A percentile compares a stretch with the other conserved stretches of the same genome.
phyloP scores from a whole-genome alignment of 2,329 filamentous ascomycete genomes.

The Plectosphaerella cucumerina region DNA sequence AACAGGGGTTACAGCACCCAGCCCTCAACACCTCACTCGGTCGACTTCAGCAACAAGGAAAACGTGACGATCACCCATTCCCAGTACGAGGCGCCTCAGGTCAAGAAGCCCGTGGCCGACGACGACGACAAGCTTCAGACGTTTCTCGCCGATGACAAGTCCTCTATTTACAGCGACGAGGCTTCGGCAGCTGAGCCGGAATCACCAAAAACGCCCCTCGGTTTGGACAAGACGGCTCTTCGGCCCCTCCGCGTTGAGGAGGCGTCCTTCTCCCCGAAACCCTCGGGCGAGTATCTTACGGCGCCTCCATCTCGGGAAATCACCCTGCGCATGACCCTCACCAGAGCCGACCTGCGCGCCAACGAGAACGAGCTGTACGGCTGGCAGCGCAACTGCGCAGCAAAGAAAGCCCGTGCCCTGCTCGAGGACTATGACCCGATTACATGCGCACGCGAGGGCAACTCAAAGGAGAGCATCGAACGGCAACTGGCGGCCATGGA shows the following conservation, averaged over 20 bases:
- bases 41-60: background rate
- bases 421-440: slow-evolving; percentile 28
- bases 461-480: slow-evolving; percentile 50
- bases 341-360: slow-evolving; percentile 78
- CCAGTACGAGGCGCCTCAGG: background rate
- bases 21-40: background rate
- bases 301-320: slow-evolving; percentile 63
- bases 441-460: slow-evolving; percentile 25
- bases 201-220: slow-evolving; percentile 53
- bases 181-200: slow-evolving; percentile 53
- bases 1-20: background rate
- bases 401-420: slow-evolving; percentile 16
- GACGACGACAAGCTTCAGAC: slow-evolving; percentile 50
- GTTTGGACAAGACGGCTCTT: slow-evolving; percentile 33
- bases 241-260: slow-evolving; percentile 23
- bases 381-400: slow-evolving; percentile 46
- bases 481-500: slow-evolving; percentile 50
- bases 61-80: background rate
- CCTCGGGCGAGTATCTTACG: slow-evolving; percentile 33
- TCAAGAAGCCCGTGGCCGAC: slow-evolving; percentile 16
- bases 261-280: slow-evolving; percentile 22
- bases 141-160: slow-evolving; percentile 54
- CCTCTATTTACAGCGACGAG: slow-evolving; percentile 52
- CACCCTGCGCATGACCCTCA: slow-evolving; percentile 95
- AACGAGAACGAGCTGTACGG: slow-evolving; percentile 69